Evolutionary conservation across 2,329 filamentous ascomycete species (phyloP).

Genomic region (Akanthomyces uredinophilus): DNA sequence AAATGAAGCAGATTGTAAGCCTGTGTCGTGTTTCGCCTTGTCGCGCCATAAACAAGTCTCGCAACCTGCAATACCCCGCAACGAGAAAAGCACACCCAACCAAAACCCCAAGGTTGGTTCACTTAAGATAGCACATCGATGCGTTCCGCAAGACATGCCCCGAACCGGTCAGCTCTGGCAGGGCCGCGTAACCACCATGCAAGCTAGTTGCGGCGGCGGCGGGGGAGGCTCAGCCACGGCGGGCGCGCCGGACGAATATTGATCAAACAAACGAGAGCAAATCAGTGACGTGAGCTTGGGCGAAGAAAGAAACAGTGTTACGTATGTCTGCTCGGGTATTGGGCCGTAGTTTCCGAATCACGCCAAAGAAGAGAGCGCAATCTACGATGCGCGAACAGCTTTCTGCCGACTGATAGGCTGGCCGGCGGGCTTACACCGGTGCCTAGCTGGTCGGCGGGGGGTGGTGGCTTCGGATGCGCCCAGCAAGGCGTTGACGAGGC

Average conservation of each 20-base stretch:
- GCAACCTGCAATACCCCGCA: neutral
- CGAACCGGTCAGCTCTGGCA: neutral
- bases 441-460: neutral
- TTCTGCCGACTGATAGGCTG: neutral
- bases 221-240: neutral
- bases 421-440: conserved; percentile 1
- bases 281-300: neutral
- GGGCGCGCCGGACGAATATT: too few species aligned
- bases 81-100: neutral
- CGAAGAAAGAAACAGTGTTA: neutral
- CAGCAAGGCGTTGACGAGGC: neutral
- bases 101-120: neutral
- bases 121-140: too few species aligned
- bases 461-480: neutral
- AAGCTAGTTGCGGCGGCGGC: neutral
- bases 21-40: too few species aligned
- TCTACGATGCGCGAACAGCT: neutral
- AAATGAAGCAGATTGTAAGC: neutral
- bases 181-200: neutral
- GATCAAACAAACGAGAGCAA: neutral
- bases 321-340: neutral
- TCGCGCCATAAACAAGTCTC: neutral
- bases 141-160: too few species aligned
- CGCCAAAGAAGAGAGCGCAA: neutral
- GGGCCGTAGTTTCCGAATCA: neutral